Conservation (phyloP, 768 basidiomycete species). For the Lactarius psammicola region DNA sequence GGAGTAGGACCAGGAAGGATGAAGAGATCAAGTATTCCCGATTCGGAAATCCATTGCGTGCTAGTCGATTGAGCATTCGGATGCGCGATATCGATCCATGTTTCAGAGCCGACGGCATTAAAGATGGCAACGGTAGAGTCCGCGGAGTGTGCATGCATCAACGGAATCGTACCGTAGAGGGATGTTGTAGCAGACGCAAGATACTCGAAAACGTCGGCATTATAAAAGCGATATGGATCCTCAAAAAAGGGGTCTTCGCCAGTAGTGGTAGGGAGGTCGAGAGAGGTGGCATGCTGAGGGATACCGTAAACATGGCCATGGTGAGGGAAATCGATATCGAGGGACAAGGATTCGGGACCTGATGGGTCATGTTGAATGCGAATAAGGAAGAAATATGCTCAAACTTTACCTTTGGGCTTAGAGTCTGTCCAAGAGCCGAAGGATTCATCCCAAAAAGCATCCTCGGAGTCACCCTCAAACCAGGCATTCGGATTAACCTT, state of each 20-base stretch:
- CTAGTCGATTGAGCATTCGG: constrained; percentile 63
- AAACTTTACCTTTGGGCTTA: constrained; percentile 86
- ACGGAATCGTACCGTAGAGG: constrained; percentile 87
- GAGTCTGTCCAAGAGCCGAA: constrained; percentile 87
- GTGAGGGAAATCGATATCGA: constrained; percentile 92
- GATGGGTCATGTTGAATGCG: constrained; percentile 10
- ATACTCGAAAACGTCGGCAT: constrained; percentile 96
- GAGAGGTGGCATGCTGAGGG: constrained; percentile 89
- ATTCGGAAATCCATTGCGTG: constrained; percentile 98
- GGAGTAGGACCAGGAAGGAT: constrained; percentile 90
- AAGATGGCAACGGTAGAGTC: constrained; percentile 90
- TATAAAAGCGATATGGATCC: constrained; percentile 94
- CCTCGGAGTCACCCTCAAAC: constrained; percentile 88
- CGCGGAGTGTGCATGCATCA: constrained; percentile 90
- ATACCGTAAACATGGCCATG: constrained; percentile 93
- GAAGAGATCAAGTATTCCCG: constrained; percentile 93
- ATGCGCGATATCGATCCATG: constrained; percentile 90
- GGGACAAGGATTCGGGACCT: constrained; percentile 93
- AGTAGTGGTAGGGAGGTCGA: constrained; percentile 85
- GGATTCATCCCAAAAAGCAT: constrained; percentile 86
- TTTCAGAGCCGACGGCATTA: constrained; percentile 84
- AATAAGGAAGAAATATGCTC: not conserved
- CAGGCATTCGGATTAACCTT: constrained; percentile 58
- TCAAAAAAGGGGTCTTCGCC: constrained; percentile 73
- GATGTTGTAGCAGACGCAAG: constrained; percentile 73